Evolutionary conservation across 305 asterid genomes (phyloP).

Genomic region (Fraxinus latifolia): DNA sequence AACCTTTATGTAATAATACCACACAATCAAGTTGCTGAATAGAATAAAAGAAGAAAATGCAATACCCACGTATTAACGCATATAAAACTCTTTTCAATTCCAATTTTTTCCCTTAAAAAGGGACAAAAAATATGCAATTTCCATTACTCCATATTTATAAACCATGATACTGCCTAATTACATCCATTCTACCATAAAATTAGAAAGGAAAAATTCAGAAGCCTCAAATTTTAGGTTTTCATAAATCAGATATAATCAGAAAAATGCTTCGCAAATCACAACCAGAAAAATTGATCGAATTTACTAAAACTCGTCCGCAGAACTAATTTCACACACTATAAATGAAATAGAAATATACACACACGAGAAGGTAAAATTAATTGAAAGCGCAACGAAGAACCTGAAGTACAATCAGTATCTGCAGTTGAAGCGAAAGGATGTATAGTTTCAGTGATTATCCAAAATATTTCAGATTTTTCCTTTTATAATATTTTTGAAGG

Average conservation of each 20-base stretch:
- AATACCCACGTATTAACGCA: neutral
- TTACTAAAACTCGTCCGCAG: neutral
- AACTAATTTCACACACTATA: neutral
- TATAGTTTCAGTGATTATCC: neutral
- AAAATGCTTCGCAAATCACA: neutral
- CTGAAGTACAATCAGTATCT: neutral
- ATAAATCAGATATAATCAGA: neutral
- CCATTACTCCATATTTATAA: neutral
- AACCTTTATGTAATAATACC: neutral
- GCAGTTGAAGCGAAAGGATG: neutral
- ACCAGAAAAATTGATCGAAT: neutral
- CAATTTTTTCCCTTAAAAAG: neutral
- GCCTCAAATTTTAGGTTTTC: neutral
- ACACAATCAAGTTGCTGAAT: neutral
- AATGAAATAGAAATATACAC: neutral
- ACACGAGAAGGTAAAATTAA: neutral
- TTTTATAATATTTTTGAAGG: neutral
- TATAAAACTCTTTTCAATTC: neutral
- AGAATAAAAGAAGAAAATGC: neutral
- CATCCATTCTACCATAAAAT: neutral
- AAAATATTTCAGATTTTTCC: neutral
- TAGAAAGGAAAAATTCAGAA: neutral
- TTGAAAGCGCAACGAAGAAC: neutral
- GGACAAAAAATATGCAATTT: neutral
- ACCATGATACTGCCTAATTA: neutral